Base-by-base conservation (phyloP, 1,139 yeast species). In the Hansenula sp. region DNA sequence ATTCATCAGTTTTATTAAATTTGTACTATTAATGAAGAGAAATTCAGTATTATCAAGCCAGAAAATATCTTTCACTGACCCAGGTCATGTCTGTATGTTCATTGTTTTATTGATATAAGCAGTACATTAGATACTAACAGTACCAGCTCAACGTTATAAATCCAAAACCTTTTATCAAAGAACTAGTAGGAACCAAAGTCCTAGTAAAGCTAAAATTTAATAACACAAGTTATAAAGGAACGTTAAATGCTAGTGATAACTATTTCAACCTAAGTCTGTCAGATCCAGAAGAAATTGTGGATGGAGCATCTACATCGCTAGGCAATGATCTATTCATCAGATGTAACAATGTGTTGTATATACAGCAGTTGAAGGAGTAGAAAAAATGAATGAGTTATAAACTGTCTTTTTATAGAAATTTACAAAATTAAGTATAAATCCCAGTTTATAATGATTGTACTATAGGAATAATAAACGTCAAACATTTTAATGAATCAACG, bases 161-260 rank as follows among this genome's bases (percentile, higher is more conserved):
- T 60, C 99, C 99, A 21, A 90, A 87, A 62, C 98, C 98, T 28
- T 93, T 84, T 56, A 70, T 93, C 44, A 84, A 84, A 50, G 83
- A 85, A 21, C 76, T 93, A 39, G 72, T 85, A 18, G 83, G 84
- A 46, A 75, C 81, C 49, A 71, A 70, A 19, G 90, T 93, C 15
- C 67, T 84, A n/a, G 95, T 93, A n/a, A 78, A 93, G 44, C 75
- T 93, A 50, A 93, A 93, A 64, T 94, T 96, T 86, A 93, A 90
- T 60, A 79, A 79, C 52, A 86, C 96, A n/a, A 96, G 90, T 61
- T 93, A 93, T 66, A 76, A 71, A 48, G 99, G 99, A 1, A 75
- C 65, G n/a, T 73, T 93, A 40, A 67, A 81, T 15, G 82, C 96
- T 1, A 85, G 89, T 27, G 99, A 93, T 62, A 88, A 89, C 55